A percentile compares a stretch with the other conserved stretches of the same genome.
Evolutionary conservation across 345 rosid genomes (phyloP).

Genomic region (Cochlearia excelsa): DNA sequence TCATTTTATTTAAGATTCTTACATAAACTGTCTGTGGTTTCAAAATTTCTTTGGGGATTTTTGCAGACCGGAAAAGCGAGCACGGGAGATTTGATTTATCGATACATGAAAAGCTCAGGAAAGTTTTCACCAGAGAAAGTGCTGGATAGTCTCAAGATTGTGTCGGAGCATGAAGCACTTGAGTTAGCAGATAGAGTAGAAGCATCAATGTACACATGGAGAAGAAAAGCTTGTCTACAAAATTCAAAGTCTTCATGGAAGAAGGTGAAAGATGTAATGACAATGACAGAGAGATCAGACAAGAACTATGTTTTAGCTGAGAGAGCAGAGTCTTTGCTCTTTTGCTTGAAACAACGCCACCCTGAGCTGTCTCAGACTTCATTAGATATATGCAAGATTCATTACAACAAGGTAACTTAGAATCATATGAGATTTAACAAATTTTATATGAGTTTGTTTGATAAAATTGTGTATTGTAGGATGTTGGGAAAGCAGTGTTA

Average conservation of each 20-base stretch:
- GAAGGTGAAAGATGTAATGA: conserved; percentile 73
- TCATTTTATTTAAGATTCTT: background rate
- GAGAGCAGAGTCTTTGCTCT: conserved; percentile 76
- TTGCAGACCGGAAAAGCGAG: conserved; percentile 71
- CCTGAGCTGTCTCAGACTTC: conserved; percentile 87
- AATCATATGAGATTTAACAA: too few species aligned
- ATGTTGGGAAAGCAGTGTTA: conserved; percentile 79
- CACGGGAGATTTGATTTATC: conserved; percentile 72
- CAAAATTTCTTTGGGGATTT: too few species aligned
- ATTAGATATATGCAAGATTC: conserved; percentile 91
- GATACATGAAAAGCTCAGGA: conserved; percentile 47
- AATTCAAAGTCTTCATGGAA: conserved; percentile 82
- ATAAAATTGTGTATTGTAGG: conserved; percentile 44
- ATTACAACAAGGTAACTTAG: conserved; percentile 55
- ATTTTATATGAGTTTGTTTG: background rate
- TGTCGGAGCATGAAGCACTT: conserved; percentile 83
- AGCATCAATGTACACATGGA: conserved; percentile 94
- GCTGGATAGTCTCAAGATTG: conserved; percentile 56
- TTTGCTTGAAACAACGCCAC: conserved; percentile 75
- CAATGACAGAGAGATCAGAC: conserved; percentile 55
- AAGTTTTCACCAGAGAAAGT: conserved; percentile 62
- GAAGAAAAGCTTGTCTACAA: conserved; percentile 69
- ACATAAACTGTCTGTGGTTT: too few species aligned
- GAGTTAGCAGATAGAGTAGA: conserved; percentile 76
- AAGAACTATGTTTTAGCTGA: conserved; percentile 74